These are phyloP conservation scores for Suillus placidus DNA, from an alignment of 768 basidiomycete species.

Conservation along the genomic window DNA sequence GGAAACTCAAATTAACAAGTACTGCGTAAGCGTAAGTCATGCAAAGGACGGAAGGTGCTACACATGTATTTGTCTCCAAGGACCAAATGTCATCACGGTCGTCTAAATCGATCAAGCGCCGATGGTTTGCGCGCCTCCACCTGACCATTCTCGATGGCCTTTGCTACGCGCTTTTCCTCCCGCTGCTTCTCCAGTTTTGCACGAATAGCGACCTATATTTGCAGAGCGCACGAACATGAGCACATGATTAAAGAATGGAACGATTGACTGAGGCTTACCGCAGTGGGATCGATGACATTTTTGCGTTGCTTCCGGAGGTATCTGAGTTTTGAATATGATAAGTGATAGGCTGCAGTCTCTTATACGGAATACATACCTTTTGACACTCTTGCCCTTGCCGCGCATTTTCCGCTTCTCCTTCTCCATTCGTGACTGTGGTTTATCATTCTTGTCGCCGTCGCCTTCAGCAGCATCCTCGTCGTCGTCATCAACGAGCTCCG, in stretches of 20 bases:
- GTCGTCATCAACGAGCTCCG: conserved; percentile 46
- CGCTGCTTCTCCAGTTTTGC: conserved; percentile 65
- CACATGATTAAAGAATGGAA: conserved; percentile 1
- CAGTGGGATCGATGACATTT: conserved; percentile 88
- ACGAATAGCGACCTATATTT: conserved; percentile 57
- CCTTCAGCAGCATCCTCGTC: conserved; percentile 40
- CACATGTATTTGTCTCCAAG: not conserved
- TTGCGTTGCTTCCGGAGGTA: conserved; percentile 90
- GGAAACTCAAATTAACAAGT: no score
- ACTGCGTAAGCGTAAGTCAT: no score
- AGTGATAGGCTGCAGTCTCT: not conserved
- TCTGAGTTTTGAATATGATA: conserved; percentile 27
- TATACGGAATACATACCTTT: conserved; percentile 48
- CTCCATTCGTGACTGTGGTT: conserved; percentile 22
- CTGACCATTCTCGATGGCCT: conserved; percentile 36
- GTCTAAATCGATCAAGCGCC: conserved; percentile 39
- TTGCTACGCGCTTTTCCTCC: conserved; percentile 44
- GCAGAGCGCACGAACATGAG: not conserved
- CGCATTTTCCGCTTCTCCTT: conserved; percentile 81
- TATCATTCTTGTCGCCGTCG: conserved; percentile 37
- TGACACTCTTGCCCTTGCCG: conserved; percentile 85
- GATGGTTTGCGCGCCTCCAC: conserved; percentile 34
- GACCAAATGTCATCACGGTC: conserved; percentile 23
- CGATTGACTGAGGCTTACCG: conserved; percentile 43
- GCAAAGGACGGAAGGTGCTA: no score